Evolutionary conservation across 2,329 filamentous ascomycete genomes (phyloP).

Genomic region (Neonectria faginata): DNA sequence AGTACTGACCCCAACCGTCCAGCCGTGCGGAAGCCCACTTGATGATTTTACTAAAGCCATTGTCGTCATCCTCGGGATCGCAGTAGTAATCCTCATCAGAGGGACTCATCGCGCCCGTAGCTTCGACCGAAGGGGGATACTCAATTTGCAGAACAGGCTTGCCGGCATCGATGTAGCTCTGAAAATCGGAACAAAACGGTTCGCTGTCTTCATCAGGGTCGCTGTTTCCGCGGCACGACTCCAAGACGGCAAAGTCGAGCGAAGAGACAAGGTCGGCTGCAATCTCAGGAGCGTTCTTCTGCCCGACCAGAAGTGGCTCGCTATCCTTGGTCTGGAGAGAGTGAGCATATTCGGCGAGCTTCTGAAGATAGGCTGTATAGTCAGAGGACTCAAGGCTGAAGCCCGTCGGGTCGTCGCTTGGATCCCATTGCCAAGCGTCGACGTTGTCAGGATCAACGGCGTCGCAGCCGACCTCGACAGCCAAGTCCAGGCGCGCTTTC

Average conservation of each 20-base stretch:
- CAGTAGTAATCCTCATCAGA: conserved; percentile 47
- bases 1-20: conserved; percentile 51
- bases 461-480: conserved; percentile 47
- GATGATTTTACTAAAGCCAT: conserved; percentile 48
- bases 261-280: conserved; percentile 40
- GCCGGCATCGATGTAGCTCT: conserved; percentile 40
- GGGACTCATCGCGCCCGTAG: conserved; percentile 36
- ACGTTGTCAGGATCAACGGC: conserved; percentile 52
- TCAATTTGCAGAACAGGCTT: conserved; percentile 52
- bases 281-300: conserved; percentile 50
- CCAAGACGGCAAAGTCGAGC: conserved; percentile 52
- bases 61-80: conserved; percentile 39
- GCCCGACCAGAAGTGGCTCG: conserved; percentile 46
- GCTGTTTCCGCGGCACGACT: conserved; percentile 50
- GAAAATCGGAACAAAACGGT: conserved; percentile 49
- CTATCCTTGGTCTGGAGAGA: conserved; percentile 41
- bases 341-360: conserved; percentile 47
- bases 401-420: conserved; percentile 43
- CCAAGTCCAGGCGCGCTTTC: conserved; percentile 47
- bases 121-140: conserved; percentile 48
- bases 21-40: conserved; percentile 49
- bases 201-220: conserved; percentile 29
- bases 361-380: conserved; percentile 46
- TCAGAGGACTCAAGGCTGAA: conserved; percentile 46
- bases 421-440: conserved; percentile 46